Evolutionary conservation across 495 filamentous ascomycete genomes (phyloP).

Genomic region (Tuber brumale): DNA sequence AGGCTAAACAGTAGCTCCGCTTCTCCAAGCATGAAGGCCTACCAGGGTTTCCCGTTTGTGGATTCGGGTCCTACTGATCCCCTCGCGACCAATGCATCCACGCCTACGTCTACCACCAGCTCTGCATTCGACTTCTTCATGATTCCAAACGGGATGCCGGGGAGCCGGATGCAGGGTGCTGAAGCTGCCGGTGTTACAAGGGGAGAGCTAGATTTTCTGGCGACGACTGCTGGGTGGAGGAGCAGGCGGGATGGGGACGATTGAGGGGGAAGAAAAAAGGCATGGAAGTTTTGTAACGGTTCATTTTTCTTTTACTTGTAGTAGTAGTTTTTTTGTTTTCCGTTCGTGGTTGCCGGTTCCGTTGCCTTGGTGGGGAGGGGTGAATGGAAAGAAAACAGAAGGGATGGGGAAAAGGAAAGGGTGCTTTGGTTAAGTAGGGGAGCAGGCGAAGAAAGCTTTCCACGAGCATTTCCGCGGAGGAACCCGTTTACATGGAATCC

Average conservation of each 20-base stretch:
- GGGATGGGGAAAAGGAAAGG: neutral
- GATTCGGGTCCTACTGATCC: conserved; percentile 30
- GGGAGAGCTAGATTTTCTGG: conserved; percentile 31
- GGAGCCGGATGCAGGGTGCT: conserved; percentile 19
- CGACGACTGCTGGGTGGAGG: conserved; percentile 30
- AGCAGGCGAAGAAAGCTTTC: neutral
- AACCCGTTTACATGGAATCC: neutral
- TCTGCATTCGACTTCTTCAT: conserved; percentile 40
- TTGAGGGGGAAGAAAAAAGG: conserved; percentile 4
- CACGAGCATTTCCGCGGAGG: conserved; percentile 3
- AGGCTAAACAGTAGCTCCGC: conserved; percentile 26
- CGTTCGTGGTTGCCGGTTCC: neutral
- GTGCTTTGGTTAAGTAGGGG: neutral
- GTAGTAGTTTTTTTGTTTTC: conserved; percentile 1
- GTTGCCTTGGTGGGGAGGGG: neutral
- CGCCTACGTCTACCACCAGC: conserved; percentile 34
- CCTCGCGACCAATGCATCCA: conserved; percentile 34
- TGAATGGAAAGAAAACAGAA: neutral
- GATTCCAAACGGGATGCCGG: conserved; percentile 35
- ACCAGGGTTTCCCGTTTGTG: conserved; percentile 34
- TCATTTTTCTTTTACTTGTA: neutral
- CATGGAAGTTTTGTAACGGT: neutral
- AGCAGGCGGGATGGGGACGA: conserved; percentile 30
- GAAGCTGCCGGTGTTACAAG: conserved; percentile 30
- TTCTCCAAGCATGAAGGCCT: conserved; percentile 36